Evolutionary conservation across 192 early-diverging fungal genomes (phyloP).

Genomic region (Dimargaris cristalligena): DNA sequence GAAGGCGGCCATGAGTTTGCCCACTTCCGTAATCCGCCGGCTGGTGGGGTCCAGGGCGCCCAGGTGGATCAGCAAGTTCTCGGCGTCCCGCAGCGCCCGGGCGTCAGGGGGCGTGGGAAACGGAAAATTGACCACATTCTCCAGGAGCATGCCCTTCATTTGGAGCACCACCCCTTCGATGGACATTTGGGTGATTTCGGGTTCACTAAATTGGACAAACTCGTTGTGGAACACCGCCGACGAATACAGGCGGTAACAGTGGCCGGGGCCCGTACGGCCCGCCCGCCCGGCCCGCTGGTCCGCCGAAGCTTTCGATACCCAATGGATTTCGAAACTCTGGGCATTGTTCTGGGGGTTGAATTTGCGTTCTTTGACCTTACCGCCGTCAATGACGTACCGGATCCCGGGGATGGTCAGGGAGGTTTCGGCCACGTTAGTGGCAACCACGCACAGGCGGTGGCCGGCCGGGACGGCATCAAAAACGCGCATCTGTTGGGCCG

Average conservation of each 20-base stretch:
- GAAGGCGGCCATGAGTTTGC: slow-evolving; percentile 75
- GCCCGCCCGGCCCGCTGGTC: slow-evolving; percentile 95
- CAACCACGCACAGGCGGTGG: slow-evolving; percentile 79
- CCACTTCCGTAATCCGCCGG: slow-evolving; percentile 60
- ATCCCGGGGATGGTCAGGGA: slow-evolving; percentile 93
- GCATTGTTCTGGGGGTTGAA: slow-evolving; percentile 75
- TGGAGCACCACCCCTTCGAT: slow-evolving; percentile 92
- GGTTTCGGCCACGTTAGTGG: slow-evolving; percentile 98
- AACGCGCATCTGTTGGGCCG: slow-evolving; percentile 76
- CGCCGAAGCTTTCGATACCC: slow-evolving; percentile 88
- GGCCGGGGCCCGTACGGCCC: slow-evolving; percentile 87
- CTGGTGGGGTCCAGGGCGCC: slow-evolving; percentile 51
- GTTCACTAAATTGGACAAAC: slow-evolving; percentile 67
- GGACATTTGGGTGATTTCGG: slow-evolving; percentile 86
- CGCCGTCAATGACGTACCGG: slow-evolving; percentile 87
- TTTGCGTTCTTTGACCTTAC: slow-evolving; percentile 78
- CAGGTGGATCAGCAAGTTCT: slow-evolving; percentile 60
- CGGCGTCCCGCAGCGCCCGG: slow-evolving; percentile 55
- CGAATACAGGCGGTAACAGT: slow-evolving; percentile 90
- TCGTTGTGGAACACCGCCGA: slow-evolving; percentile 86
- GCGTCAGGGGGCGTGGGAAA: slow-evolving; percentile 87
- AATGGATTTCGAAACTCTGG: slow-evolving; percentile 75
- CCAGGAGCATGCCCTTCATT: slow-evolving; percentile 97
- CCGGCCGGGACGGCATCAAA: slow-evolving; percentile 81
- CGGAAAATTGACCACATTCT: slow-evolving; percentile 88